These are phyloP conservation scores for Rhododendron griersonianum DNA, from an alignment of 148 eudicot genomes.

Conservation along the genomic window DNA sequence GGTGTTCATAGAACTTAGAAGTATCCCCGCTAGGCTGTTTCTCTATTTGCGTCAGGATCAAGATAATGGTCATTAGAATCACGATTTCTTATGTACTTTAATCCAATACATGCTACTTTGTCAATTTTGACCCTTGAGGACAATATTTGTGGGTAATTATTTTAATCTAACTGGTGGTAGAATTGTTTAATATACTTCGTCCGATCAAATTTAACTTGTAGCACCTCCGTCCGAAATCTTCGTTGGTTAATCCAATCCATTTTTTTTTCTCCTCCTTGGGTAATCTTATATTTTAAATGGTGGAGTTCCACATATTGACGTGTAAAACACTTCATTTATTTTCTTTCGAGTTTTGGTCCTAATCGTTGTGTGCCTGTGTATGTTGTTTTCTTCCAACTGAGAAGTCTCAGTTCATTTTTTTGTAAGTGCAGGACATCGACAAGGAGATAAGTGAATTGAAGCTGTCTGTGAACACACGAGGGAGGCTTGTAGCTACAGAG, in stretches of 20 bases:
- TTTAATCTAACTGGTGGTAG: background rate
- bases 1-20: background rate
- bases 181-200: background rate
- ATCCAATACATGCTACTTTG: background rate
- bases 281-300: background rate
- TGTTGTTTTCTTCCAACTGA: constrained; percentile 3
- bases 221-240: background rate
- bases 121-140: background rate
- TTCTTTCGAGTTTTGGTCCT: background rate
- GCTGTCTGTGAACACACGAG: constrained; percentile 85
- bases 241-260: background rate
- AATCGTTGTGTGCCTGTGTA: background rate
- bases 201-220: background rate
- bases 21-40: no score
- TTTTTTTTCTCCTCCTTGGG: background rate
- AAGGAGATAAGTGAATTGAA: constrained; percentile 92
- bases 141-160: background rate
- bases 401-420: background rate
- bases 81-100: background rate
- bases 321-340: background rate
- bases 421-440: constrained; percentile 73
- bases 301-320: background rate
- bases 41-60: background rate
- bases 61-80: background rate
- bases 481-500: constrained; percentile 97